Conservation (phyloP, 257 asterid genomes). For the Nyctanthes arbortristis region DNA sequence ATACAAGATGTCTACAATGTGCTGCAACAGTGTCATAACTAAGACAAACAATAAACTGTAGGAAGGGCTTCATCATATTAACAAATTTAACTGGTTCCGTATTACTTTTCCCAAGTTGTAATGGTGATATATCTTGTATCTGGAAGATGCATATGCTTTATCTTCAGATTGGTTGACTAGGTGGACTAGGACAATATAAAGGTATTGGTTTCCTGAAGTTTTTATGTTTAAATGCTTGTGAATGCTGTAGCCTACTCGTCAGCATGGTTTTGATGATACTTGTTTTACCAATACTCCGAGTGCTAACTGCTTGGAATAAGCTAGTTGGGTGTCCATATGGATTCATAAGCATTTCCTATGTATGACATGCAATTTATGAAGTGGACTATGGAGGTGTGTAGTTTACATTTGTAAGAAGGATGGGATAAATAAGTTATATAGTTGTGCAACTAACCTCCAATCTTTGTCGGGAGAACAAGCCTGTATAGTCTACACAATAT, state of each 20-base stretch:
- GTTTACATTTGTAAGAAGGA: too few relatives aligned
- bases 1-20: constrained; percentile 4
- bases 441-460: background rate
- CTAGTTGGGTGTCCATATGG: background rate
- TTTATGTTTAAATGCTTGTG: background rate
- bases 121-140: background rate
- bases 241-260: background rate
- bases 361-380: background rate
- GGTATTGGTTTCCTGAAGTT: background rate
- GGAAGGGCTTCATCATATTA: background rate
- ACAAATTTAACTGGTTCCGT: background rate
- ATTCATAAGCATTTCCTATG: background rate
- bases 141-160: background rate
- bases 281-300: background rate
- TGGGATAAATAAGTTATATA: too few relatives aligned
- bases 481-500: background rate
- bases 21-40: background rate
- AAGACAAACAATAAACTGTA: background rate
- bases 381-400: too few relatives aligned
- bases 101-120: background rate
- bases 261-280: background rate
- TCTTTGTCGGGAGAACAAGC: background rate
- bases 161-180: constrained; percentile 2
- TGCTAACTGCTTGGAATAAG: constrained; percentile 4
- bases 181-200: background rate